Percentiles rank a stretch among this genome's conserved stretches.
These are phyloP conservation scores for Metschnikowia drakensbergensis DNA, from an alignment of 805 yeast species.

Conservation along the genomic window DNA sequence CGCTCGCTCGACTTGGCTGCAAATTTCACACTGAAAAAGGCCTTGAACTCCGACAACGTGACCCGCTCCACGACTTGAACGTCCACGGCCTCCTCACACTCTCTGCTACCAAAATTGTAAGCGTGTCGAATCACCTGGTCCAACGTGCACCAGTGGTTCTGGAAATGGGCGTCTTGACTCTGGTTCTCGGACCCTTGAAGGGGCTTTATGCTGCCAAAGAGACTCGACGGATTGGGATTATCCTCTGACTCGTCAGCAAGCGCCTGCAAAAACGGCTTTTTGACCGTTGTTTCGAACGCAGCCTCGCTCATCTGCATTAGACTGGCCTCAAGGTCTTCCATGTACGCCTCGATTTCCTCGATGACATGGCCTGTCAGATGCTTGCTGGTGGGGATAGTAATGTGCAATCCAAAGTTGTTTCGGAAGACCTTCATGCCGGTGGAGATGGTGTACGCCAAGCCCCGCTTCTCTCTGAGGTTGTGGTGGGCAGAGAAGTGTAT, in stretches of 20 bases:
- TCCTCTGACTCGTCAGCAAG: constrained; percentile 1
- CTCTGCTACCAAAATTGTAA: constrained; percentile 35
- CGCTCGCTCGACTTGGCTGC: constrained; percentile 35
- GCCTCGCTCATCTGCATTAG: constrained; percentile 27
- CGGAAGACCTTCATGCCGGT: constrained; percentile 53
- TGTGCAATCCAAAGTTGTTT: constrained; percentile 54
- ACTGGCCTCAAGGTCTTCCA: constrained; percentile 38
- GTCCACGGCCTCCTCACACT: constrained; percentile 35
- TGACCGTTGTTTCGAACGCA: constrained; percentile 22
- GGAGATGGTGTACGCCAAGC: constrained; percentile 59
- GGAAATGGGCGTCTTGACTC: constrained; percentile 14
- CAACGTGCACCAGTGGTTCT: constrained; percentile 44
- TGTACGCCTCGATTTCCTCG: constrained; percentile 44
- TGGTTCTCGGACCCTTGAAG: constrained; percentile 25
- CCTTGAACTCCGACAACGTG: constrained; percentile 28
- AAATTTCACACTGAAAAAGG: constrained; percentile 32
- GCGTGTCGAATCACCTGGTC: constrained; percentile 47
- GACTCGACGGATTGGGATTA: constrained; percentile 19
- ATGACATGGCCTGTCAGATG: constrained; percentile 41
- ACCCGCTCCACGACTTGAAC: constrained; percentile 25
- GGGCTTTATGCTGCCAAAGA: constrained; percentile 25
- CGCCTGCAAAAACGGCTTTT: constrained; percentile 31
- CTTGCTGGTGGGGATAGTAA: constrained; percentile 52
- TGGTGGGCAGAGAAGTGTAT: constrained; percentile 41
- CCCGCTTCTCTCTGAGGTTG: constrained; percentile 52